These are phyloP conservation scores for Nymphaea thermarum DNA, from an alignment of 164 flowering plant species.

Conservation along the genomic window DNA sequence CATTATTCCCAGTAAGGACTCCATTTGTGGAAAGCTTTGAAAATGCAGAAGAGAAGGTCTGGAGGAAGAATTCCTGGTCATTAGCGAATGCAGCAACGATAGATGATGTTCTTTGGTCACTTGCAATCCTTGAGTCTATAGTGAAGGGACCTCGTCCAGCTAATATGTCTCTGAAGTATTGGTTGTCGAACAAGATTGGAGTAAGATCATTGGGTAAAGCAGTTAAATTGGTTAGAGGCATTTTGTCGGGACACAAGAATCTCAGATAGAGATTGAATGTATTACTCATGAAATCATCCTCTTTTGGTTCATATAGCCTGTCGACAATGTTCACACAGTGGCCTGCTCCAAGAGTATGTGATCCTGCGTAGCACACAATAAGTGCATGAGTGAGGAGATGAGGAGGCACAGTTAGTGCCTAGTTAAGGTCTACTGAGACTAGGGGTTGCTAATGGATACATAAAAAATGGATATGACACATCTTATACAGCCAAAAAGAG, in stretches of 20 bases:
- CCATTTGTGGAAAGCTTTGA: slow-evolving; percentile 28
- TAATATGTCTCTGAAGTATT: slow-evolving; percentile 22
- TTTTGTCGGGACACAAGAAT: slow-evolving; percentile 16
- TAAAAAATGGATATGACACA: too few species aligned
- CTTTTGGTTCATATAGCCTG: slow-evolving; percentile 13
- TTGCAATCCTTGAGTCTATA: slow-evolving; percentile 29
- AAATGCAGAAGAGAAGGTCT: slow-evolving; percentile 40
- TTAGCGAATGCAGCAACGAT: slow-evolving; percentile 19
- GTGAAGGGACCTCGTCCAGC: slow-evolving; percentile 29
- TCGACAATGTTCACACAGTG: slow-evolving; percentile 29
- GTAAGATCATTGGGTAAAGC: slow-evolving; percentile 37
- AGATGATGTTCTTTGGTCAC: slow-evolving; percentile 27
- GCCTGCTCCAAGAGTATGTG: slow-evolving; percentile 41
- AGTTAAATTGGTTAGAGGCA: slow-evolving; percentile 13
- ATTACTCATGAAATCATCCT: slow-evolving; percentile 1
- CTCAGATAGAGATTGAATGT: slow-evolving; percentile 14
- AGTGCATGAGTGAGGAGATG: background rate
- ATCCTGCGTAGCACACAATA: slow-evolving; percentile 20
- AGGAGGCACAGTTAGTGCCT: too few species aligned
- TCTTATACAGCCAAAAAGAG: too few species aligned
- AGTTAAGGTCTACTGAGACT: too few species aligned
- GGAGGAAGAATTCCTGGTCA: slow-evolving; percentile 22
- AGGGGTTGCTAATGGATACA: too few species aligned
- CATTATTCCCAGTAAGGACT: slow-evolving; percentile 35
- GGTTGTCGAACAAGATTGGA: slow-evolving; percentile 25